Base-by-base conservation (phyloP, 1,139 yeast species). In the Sugiyamaella neomexicana region DNA sequence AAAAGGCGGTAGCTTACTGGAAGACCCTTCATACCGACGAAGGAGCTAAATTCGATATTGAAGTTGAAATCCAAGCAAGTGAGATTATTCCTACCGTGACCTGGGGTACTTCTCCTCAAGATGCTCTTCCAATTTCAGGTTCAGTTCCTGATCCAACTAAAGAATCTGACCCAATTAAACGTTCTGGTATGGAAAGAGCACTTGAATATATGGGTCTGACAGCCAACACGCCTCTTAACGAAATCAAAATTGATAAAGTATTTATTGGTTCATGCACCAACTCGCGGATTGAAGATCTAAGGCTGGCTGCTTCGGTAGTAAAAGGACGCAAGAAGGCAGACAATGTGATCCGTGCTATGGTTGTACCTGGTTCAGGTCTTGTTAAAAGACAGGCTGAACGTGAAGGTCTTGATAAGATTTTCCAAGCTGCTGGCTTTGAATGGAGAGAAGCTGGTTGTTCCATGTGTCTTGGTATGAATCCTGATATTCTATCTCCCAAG, bases 371-470 rank as follows among this genome's bases (percentile, higher is more conserved):
- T 50, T 90, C 98, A 16, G 99, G 99, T 62, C 79, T 93, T 57
- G 95, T 93, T 62, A 93, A 91, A 75, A 77, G 77, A 57, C 95
- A 89, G 75, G 99, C 99, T 54, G 99, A 93, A 75, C 78, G 76
- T 61, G 99, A 93, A 75, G 99, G 99, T 53, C 80, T 93, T 55
- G 95, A 93, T 71, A 88, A 89, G 76, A 81, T 93, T 58, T 93
- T 93, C 66, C 83, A 79, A 66, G 89, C 82, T 51, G 98, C 99
- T 55, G 98, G 97, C 27, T 93, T 93, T 69, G 90, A 87, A 66
- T 93, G 99, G 99, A 86, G 99, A 78, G 99, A 93, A 76, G 98
- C 99, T 60, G 99, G 99, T 59, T 93, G 99, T 75, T 91, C 98
- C 50, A 93, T 93, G 99, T 93, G 99, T 76, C 81, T 93, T 58